phyloP scores from a whole-genome alignment of 2,329 filamentous ascomycete genomes.

The Helicocarpus griseus region DNA sequence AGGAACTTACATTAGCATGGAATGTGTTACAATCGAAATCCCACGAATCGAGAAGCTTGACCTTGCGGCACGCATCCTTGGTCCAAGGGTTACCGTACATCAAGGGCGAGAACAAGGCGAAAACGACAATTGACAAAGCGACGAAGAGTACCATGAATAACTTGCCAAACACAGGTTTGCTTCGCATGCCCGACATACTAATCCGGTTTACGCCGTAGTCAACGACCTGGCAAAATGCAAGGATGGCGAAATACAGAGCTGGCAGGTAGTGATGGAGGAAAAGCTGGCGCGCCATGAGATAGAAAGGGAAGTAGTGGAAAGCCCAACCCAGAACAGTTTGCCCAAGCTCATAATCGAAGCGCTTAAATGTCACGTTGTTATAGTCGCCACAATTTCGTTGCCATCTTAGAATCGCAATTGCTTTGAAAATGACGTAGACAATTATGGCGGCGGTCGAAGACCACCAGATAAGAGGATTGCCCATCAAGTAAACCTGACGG shows the following conservation, averaged over 20 bases:
- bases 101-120: conserved; percentile 76
- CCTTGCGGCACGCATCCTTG: conserved; percentile 69
- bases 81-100: conserved; percentile 95
- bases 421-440: conserved; percentile 77
- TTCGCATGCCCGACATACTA: conserved; percentile 54
- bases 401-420: conserved; percentile 78
- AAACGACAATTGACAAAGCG: conserved; percentile 62
- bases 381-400: conserved; percentile 90
- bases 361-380: conserved; percentile 70
- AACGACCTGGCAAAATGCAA: conserved; percentile 78
- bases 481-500: conserved; percentile 91
- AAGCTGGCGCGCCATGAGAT: conserved; percentile 92
- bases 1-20: conserved; percentile 65
- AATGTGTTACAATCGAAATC: conserved; percentile 99
- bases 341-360: conserved; percentile 95
- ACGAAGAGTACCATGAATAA: conserved; percentile 66
- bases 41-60: conserved; percentile 84
- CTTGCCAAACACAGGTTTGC: conserved; percentile 64
- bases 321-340: conserved; percentile 87
- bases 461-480: conserved; percentile 95
- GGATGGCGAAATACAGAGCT: conserved; percentile 87
- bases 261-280: conserved; percentile 99
- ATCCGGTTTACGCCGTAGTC: conserved; percentile 75
- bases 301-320: conserved; percentile 98
- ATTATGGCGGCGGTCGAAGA: conserved; percentile 67